Percentiles rank a stretch among this genome's conserved stretches.
These are phyloP conservation scores for Pichia nanzhaoensis DNA, from an alignment of 805 yeast genomes.

Conservation along the genomic window DNA sequence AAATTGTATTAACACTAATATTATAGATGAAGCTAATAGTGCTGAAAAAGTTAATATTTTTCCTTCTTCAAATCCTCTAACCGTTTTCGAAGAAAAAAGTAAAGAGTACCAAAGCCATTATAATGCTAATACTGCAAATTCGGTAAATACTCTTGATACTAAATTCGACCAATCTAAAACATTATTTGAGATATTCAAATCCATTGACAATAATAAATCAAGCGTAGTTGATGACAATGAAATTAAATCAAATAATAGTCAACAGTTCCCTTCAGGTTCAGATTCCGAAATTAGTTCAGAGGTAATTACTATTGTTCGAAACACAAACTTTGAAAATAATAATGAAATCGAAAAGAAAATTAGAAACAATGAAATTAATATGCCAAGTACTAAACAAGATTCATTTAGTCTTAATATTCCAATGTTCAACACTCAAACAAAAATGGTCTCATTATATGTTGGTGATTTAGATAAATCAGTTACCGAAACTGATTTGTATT, in stretches of 20 bases:
- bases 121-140: neutral
- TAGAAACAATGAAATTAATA: neutral
- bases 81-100: neutral
- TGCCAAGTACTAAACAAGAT: too few relatives aligned
- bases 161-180: constrained; percentile 1
- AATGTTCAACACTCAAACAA: constrained; percentile 3
- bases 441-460: constrained; percentile 41
- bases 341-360: neutral
- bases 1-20: neutral
- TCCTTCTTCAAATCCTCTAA: constrained; percentile 1
- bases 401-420: neutral
- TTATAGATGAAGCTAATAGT: neutral
- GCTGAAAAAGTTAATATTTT: neutral
- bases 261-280: neutral
- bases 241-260: neutral
- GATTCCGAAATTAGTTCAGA: neutral
- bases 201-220: neutral
- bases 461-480: constrained; percentile 53
- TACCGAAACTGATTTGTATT: constrained; percentile 41
- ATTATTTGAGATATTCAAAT: constrained; percentile 2
- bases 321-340: neutral
- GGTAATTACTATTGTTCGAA: constrained; percentile 3
- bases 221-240: neutral
- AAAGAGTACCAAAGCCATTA: neutral
- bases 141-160: constrained; percentile 1